Percentiles rank a stretch among this genome's conserved stretches.
Evolutionary conservation across 2,329 filamentous ascomycete genomes (phyloP).

Genomic region (Nigrograna mackinnonii): DNA sequence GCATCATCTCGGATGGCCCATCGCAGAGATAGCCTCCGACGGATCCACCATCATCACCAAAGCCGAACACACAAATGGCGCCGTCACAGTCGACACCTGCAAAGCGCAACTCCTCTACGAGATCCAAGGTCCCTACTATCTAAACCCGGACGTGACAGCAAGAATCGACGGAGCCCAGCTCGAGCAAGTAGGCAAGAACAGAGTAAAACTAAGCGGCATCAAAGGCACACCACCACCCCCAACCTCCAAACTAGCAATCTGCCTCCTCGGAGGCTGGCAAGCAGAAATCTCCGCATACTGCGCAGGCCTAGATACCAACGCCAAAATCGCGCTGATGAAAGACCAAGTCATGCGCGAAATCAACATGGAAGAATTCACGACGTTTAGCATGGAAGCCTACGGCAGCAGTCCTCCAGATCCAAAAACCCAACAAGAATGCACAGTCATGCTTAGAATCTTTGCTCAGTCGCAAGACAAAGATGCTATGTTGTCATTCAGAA

Average conservation of each 20-base stretch:
- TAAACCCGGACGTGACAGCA: conserved; percentile 11
- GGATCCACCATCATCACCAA: conserved; percentile 15
- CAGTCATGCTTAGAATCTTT: conserved; percentile 10
- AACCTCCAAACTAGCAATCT: conserved; percentile 49
- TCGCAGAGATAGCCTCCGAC: conserved; percentile 15
- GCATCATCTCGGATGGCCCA: conserved; percentile 12
- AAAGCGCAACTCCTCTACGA: conserved; percentile 17
- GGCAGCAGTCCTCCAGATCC: conserved; percentile 7
- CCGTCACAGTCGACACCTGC: conserved; percentile 14
- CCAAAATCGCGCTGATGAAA: conserved; percentile 13
- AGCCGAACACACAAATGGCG: conserved; percentile 10
- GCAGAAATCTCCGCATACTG: conserved; percentile 42
- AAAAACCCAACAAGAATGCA: conserved; percentile 10
- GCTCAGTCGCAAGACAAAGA: conserved; percentile 13
- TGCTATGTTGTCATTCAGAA: conserved; percentile 12
- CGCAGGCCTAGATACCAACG: conserved; percentile 9
- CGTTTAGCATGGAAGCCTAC: conserved; percentile 16
- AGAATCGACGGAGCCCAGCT: conserved; percentile 8
- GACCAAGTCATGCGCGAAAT: conserved; percentile 10
- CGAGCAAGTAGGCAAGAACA: conserved; percentile 6
- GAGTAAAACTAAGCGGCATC: conserved; percentile 38
- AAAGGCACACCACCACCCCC: conserved; percentile 44
- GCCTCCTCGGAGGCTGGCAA: conserved; percentile 31
- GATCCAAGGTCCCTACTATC: conserved; percentile 13
- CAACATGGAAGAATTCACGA: conserved; percentile 12